Evolutionary conservation across 202 grass and related monocot species (phyloP), one percentile per base, ranked within the genome.

Genomic region (Panicum hallii): DNA sequence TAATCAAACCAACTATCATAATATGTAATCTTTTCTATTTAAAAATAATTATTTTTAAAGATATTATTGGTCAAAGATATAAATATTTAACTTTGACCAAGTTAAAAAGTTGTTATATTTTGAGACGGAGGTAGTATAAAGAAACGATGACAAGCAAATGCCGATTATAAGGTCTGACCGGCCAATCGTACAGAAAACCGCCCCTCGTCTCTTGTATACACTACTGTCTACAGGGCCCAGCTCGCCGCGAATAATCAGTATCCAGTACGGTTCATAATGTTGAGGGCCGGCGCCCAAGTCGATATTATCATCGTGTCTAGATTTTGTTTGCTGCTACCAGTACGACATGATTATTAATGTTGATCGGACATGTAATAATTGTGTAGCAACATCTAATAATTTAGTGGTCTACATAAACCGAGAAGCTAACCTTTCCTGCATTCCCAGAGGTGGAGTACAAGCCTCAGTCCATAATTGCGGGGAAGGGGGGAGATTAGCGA

Each of bases 391-490:
- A 43, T 14, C 28, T 36, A 76, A 88, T 91, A 66, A 91, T 85
- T 72, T 67, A 88, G 56, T 30, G 54, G 72, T 38, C 81, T 72
- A 67, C 16, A 82, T 67, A 69, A 79, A 78, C 64, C 63, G 58
- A 81, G 70, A 48, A 43, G 41, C 85, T 42, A 77, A 75, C 70
- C 63, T 91, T 66, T 32, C 68, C 28, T 66, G 64, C 70, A 61
- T 70, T 65, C 50, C 69, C 48, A 73, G 22, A 60, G 41, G 73
- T 67, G 43, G 65, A 86, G 78, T 73, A 83, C 66, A 77, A 73
- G 40, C 34, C 67, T 46, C n/a, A n/a, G 53, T 72, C 77, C 89
- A 85, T 85, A 72, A 85, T 82, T 88, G 71, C 42, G 82, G 77
- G 56, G 53, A 72, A 58, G 64, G 69, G 69, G 70, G 53, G 19